phyloP scores from a whole-genome alignment of 1,284 basidiomycete genomes.

The Leccinum brunneo-olivaceum region DNA sequence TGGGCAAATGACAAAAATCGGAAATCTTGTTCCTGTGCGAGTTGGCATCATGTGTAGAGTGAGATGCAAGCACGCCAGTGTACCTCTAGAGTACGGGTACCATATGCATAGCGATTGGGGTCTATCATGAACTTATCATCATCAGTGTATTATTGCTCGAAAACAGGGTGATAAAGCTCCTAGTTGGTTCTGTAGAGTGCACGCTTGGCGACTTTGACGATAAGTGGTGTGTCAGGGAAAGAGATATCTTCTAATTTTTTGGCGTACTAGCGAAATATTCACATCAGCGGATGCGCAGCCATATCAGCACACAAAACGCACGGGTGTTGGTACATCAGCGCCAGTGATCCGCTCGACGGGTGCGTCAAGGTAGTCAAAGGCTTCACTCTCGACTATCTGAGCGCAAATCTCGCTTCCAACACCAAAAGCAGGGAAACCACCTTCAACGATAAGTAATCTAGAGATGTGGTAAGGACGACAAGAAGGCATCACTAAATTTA shows the following conservation, averaged over 20 bases:
- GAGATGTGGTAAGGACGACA: constrained; percentile 9
- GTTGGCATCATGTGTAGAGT: constrained; percentile 1
- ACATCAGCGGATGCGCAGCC: constrained; percentile 1
- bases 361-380: constrained; percentile 96
- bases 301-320: constrained; percentile 45
- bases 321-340: constrained; percentile 93
- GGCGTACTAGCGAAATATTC: constrained; percentile 60
- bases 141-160: constrained; percentile 15
- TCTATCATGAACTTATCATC: constrained; percentile 17
- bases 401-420: constrained; percentile 98
- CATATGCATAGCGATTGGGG: constrained; percentile 6
- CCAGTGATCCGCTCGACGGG: constrained; percentile 97
- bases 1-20: constrained; percentile 26
- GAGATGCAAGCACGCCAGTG: constrained; percentile 1
- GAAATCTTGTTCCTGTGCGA: neutral
- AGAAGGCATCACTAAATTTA: neutral
- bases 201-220: constrained; percentile 89
- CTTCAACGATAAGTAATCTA: constrained; percentile 90
- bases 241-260: constrained; percentile 81
- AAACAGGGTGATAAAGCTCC: constrained; percentile 15
- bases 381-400: constrained; percentile 92
- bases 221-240: constrained; percentile 85
- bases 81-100: constrained; percentile 16
- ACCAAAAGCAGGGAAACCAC: constrained; percentile 97
- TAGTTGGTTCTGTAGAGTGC: constrained; percentile 84